A percentile compares a stretch with the other conserved stretches of the same genome.
phyloP scores from a whole-genome alignment of 306 rosid genomes.

The Sindora glabra region DNA sequence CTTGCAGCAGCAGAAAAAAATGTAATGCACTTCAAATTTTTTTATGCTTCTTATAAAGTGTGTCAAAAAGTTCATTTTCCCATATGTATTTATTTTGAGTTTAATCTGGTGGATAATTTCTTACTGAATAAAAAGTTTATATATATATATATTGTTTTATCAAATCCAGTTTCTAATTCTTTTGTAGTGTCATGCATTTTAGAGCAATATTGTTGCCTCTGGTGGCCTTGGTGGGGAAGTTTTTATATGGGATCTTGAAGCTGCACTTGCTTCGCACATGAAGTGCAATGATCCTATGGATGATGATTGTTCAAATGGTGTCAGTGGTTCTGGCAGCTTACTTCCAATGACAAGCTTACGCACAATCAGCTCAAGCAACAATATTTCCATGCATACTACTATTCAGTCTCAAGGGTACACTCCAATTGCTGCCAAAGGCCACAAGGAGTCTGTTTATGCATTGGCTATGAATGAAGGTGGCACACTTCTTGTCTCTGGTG shows the following conservation, averaged over 20 bases:
- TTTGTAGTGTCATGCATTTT: conserved; percentile 91
- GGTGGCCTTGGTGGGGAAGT: conserved; percentile 99
- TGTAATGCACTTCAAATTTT: conserved; percentile 67
- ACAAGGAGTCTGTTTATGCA: conserved; percentile 98
- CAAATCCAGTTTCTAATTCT: conserved; percentile 63
- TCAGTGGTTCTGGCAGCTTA: conserved; percentile 65
- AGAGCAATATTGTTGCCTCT: conserved; percentile 99
- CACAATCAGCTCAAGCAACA: conserved; percentile 73
- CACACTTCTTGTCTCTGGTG: conserved; percentile 90
- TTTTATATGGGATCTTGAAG: conserved; percentile 95
- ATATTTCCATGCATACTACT: conserved; percentile 52
- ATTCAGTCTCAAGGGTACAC: conserved; percentile 81
- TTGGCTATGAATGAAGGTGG: conserved; percentile 90
- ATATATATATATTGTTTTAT: too few species aligned
- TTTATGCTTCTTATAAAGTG: conserved; percentile 5
- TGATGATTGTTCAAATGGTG: conserved; percentile 70
- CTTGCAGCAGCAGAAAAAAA: conserved; percentile 85
- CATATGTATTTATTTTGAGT: conserved; percentile 5
- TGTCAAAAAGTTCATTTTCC: conserved; percentile 21
- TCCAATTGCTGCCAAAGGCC: conserved; percentile 93
- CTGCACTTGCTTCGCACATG: conserved; percentile 60
- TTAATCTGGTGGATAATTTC: conserved; percentile 14
- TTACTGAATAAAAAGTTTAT: conserved; percentile 21
- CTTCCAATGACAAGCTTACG: conserved; percentile 72
- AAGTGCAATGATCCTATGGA: conserved; percentile 64